Evolutionary conservation across 202 grass and related monocot genomes (phyloP).

Genomic region (Zizania palustris): DNA sequence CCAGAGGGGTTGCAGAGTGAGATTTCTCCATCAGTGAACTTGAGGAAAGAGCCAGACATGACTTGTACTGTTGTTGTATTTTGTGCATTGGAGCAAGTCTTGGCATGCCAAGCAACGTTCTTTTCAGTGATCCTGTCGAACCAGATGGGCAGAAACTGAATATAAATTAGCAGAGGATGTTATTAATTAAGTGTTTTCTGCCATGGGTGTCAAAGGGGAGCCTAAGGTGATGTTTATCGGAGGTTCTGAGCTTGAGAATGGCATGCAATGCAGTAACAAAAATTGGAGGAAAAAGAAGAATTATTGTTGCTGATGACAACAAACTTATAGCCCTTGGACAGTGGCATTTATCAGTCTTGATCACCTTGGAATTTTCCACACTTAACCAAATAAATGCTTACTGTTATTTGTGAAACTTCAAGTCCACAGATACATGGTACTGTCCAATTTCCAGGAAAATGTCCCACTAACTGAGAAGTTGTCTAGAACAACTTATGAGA

Average conservation of each 20-base stretch:
- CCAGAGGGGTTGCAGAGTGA: slow-evolving; percentile 18
- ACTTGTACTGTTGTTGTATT: background rate
- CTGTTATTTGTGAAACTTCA: no score
- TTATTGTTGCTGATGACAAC: background rate
- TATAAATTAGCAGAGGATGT: slow-evolving; percentile 19
- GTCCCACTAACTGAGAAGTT: no score
- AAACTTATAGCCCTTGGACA: slow-evolving; percentile 7
- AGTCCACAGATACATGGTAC: no score
- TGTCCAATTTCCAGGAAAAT: background rate
- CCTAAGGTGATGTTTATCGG: slow-evolving; percentile 29
- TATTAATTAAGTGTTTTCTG: slow-evolving; percentile 35
- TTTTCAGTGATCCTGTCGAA: slow-evolving; percentile 43
- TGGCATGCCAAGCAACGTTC: slow-evolving; percentile 43
- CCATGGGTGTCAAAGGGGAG: slow-evolving; percentile 34
- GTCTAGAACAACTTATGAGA: no score
- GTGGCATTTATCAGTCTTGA: background rate
- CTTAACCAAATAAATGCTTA: no score
- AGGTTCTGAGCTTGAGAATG: slow-evolving; percentile 25
- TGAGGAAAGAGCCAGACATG: slow-evolving; percentile 16
- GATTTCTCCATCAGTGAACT: slow-evolving; percentile 16
- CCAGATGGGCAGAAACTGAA: slow-evolving; percentile 52
- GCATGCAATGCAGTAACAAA: background rate
- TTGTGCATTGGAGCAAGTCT: background rate
- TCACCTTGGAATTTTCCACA: background rate
- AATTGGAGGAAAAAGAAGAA: background rate